Base-by-base conservation (phyloP, 2,329 filamentous ascomycete species). In the Escovopsis weberi region DNA sequence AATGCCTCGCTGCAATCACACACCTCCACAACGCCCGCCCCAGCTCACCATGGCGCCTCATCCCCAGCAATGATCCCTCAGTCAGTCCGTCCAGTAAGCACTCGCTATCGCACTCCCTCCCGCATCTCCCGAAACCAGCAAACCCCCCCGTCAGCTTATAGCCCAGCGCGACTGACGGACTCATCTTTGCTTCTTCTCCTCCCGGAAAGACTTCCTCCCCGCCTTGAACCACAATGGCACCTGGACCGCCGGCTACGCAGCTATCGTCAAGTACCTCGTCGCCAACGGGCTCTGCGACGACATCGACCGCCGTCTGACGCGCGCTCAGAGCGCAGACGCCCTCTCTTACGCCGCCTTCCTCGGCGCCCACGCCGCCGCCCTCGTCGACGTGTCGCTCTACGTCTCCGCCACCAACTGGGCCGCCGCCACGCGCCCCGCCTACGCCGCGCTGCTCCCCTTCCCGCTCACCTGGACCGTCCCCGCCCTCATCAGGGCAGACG, bases 381-480 rank as follows among this genome's bases (percentile, higher is more conserved):
- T 96, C 46, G 60, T 95, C 53, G 84, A 93, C 53, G 78, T 95
- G 44, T 88, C 80, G 41, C 80, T 96, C 52, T 96, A 93, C 60
- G 82, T 91, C 48, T 91, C 87, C 30, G 85, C 82, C 44, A 78
- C 86, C 49, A 95, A 96, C 66, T 98, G 91, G 74, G 70, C 78
- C 43, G 67, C 72, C 37, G 66, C 73, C 39, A 94, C 87, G 4
- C 78, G 86, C 12, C 84, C 86, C 2, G 81, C 85, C 33, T 94
- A 87, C 64, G 85, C 80, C 50, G 66, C 69, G 6, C 74, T 95
- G 44, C 75, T 96, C 34, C 76, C 82, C 35, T 94, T 91, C 69
- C 87, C 91, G 15, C 72, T 87, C 48, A 88, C 88, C 53, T 98
- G 91, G 75, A 82, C 83, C 36, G 69, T 93, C 5, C 88, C 88